Percentiles rank a stretch among this genome's conserved stretches.
phyloP scores from a whole-genome alignment of 1,284 basidiomycete genomes.

The Cryptococcus sp. region DNA sequence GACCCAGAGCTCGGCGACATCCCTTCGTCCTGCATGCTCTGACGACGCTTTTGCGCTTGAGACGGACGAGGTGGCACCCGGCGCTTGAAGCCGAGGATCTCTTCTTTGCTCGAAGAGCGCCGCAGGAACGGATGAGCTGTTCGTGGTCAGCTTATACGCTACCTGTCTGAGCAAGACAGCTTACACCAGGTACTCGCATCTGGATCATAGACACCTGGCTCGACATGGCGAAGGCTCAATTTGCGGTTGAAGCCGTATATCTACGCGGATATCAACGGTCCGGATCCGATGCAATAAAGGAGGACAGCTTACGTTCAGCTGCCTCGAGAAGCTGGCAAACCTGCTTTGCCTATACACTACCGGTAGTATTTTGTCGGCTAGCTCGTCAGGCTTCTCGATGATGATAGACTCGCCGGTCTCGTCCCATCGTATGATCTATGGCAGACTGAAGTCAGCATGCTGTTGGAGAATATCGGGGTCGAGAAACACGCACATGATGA shows the following conservation, averaged over 20 bases:
- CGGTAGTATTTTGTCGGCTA: constrained; percentile 83
- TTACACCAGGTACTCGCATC: constrained; percentile 91
- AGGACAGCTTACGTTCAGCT: constrained; percentile 73
- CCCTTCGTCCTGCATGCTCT: constrained; percentile 15
- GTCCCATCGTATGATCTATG: constrained; percentile 83
- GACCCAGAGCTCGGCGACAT: constrained; percentile 30
- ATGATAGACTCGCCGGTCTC: constrained; percentile 85
- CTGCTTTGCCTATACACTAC: constrained; percentile 87
- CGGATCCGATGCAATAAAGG: constrained; percentile 22
- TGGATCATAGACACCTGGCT: constrained; percentile 86
- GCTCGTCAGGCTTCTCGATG: constrained; percentile 83
- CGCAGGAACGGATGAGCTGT: constrained; percentile 83
- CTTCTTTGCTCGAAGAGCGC: constrained; percentile 78
- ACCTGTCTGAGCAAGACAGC: constrained; percentile 35
- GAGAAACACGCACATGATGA: constrained; percentile 27
- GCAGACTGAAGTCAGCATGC: constrained; percentile 1
- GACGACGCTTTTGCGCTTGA: constrained; percentile 67
- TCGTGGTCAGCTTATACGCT: constrained; percentile 16
- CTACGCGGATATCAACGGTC: constrained; percentile 54
- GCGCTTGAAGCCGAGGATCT: constrained; percentile 86
- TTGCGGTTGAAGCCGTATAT: constrained; percentile 96
- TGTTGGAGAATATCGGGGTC: background rate
- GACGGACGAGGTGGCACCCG: constrained; percentile 83
- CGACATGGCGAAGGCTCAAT: constrained; percentile 77
- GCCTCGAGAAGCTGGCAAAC: constrained; percentile 89